These are phyloP conservation scores for Martiniozyma asiatica DNA, from an alignment of 1,139 yeast genomes.

Conservation along the genomic window DNA sequence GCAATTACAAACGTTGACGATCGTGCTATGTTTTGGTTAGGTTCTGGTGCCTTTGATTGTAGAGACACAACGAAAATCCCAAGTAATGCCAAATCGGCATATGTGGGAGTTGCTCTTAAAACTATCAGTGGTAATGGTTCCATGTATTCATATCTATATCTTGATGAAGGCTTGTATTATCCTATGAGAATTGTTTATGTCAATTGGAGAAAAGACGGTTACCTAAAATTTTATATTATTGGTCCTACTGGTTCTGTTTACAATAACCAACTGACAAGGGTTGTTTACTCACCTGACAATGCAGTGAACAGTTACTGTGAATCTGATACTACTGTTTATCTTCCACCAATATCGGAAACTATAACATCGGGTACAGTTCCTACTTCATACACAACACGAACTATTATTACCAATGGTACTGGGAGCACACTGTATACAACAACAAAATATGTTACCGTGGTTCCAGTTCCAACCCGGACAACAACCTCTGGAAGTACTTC, in stretches of 20 bases:
- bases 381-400: background rate
- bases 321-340: background rate
- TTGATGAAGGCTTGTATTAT: constrained; percentile 1
- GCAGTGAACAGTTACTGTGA: no score
- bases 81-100: constrained; percentile 4
- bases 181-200: no score
- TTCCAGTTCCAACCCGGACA: background rate
- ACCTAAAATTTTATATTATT: constrained; percentile 9
- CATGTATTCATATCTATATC: constrained; percentile 1
- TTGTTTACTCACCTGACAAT: constrained; percentile 2
- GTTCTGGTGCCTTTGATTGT: constrained; percentile 20
- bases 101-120: constrained; percentile 4
- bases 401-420: no score
- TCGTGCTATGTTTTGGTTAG: constrained; percentile 18
- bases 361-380: background rate
- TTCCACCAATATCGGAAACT: no score
- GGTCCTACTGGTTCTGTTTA: constrained; percentile 10
- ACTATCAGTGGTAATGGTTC: constrained; percentile 1
- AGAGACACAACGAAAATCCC: constrained; percentile 14
- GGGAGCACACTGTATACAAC: background rate
- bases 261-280: background rate
- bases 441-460: background rate
- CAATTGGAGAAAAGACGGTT: constrained; percentile 5
- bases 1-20: constrained; percentile 17
- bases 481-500: background rate